phyloP scores from a whole-genome alignment of 2,329 filamentous ascomycete species.

The Fusarium floridanum region DNA sequence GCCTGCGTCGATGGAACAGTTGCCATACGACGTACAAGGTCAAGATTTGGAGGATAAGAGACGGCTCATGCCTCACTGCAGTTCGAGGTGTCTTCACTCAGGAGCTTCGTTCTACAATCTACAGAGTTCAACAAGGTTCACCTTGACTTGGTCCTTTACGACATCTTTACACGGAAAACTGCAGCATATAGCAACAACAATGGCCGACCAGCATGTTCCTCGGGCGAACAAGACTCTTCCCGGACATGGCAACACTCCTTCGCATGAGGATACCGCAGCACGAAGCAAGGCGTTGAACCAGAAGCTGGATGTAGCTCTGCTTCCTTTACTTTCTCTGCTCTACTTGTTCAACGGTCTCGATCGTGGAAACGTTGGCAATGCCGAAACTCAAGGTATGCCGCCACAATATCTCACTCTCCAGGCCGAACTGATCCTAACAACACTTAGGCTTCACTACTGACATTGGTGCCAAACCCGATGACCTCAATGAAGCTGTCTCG shows the following conservation, averaged over 20 bases:
- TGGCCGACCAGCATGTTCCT: constrained; percentile 16
- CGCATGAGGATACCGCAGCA: constrained; percentile 14
- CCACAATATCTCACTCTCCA: neutral
- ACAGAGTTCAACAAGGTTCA: neutral
- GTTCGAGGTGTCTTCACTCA: neutral
- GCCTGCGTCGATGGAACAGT: neutral
- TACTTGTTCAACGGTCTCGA: constrained; percentile 59
- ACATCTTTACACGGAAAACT: neutral
- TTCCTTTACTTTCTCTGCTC: constrained; percentile 55
- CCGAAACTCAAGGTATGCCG: constrained; percentile 52
- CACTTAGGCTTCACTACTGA: constrained; percentile 43
- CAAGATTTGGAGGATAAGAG: constrained; percentile 15
- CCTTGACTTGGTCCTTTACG: neutral
- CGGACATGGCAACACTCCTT: constrained; percentile 4
- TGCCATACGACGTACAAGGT: constrained; percentile 12
- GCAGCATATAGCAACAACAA: constrained; percentile 17
- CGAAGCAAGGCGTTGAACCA: constrained; percentile 47
- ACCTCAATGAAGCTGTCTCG: constrained; percentile 46
- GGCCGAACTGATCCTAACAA: neutral
- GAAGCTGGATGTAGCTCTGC: constrained; percentile 53
- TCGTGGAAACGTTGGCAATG: constrained; percentile 57
- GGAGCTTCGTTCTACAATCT: neutral
- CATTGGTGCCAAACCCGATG: constrained; percentile 44
- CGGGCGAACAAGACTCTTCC: constrained; percentile 21
- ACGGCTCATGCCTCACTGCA: neutral